Evolutionary conservation across 2,329 filamentous ascomycete genomes (phyloP), one percentile per base, ranked within the genome.

Genomic region (Aspergillus luchuensis): DNA sequence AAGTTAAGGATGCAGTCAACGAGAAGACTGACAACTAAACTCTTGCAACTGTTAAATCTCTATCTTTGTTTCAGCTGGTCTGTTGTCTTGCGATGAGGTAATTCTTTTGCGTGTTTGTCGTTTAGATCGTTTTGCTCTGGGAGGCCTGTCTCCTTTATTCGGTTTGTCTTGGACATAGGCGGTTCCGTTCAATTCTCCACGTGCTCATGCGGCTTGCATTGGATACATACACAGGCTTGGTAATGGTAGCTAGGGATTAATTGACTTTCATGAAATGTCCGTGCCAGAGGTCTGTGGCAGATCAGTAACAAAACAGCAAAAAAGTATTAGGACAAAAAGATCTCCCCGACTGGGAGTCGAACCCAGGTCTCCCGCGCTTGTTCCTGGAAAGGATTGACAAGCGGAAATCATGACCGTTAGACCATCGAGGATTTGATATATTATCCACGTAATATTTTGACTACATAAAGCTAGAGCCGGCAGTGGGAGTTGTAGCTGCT

Each of bases 1-100:
- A 89, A 68, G 80, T 80, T 47, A 84, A 87, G 75, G 81, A 85
- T 59, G 73, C 78, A 17, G 73, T 79, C 60, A 83, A 83, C 63
- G 85, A 89, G 63, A 73, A 75, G 64, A 70, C 72, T 48, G 76
- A 74, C 56, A 67, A 68, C 53, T 71, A 72, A 57, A 17, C 38
- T 23, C n/a, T 19, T 4, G 11, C 36, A 13, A 10, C 19, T n/a
- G 11, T 15, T 45, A 5, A 5, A n/a, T 23, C 28, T 19, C 23
- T n/a, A 10, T 47, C 21, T 5, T 5, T 13, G 17, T 47, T 45
- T 19, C n/a, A 17, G 15, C 8, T 30, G 23, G 53, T 55, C 25
- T 43, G 21, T 38, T 8, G 13, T 21, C 17, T n/a, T 30, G n/a
- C 15, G 52, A 19, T 43, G 15, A 11, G 25, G 13, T 54, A 36